Base-by-base conservation (phyloP, 208 protist genomes). In the Acanthamoeba lenticulata region DNA sequence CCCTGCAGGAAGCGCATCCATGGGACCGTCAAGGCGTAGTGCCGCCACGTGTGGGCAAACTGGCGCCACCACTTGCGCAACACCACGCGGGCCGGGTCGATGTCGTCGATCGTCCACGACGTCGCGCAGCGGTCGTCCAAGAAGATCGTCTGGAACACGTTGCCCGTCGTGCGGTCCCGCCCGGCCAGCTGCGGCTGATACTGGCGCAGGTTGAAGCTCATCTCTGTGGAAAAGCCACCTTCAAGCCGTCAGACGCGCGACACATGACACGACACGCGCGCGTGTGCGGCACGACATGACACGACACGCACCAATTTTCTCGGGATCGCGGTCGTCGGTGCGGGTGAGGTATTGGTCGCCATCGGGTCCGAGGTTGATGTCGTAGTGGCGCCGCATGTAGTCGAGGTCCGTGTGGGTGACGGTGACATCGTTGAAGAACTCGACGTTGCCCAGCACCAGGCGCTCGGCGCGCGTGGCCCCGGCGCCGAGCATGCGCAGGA, bases 391-490 rank as follows among this genome's bases (percentile, higher is more conserved):
- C 1, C 38, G 55, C 93, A 94, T 94, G 93, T 94, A 94, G 24
- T 9, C 57, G 32, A 77, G 27, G 83, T 94, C 93, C 19, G 11
- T 55, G 60, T 94, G 93, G 27, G 93, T 94, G 5, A 94, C 88
- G 44, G 93, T 94, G 52, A 93, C 36, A 45, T 93, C 93, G 72
- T 94, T 92, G 85, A 88, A 94, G 93, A 86, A 94, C 45, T 93
- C 45, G 34, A 94, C 93, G 60, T 94, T 94, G 52, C 93, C 93
- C 85, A 94, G 72, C 15, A 32, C 81, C n/a, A 57, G 69, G 1
- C 60, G 24, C 93, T 94, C 93, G 42, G 83, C 36, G 36, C 60
- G 72, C 38, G 52, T 47, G 19, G 93, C 55, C 24, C 40, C 17
- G 32, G 9, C 83, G n/a, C n/a, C n/a, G 19, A 94, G 32, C 65